Conservation (phyloP, 2,329 filamentous ascomycete species). For the Trichoderma brevicompactum region DNA sequence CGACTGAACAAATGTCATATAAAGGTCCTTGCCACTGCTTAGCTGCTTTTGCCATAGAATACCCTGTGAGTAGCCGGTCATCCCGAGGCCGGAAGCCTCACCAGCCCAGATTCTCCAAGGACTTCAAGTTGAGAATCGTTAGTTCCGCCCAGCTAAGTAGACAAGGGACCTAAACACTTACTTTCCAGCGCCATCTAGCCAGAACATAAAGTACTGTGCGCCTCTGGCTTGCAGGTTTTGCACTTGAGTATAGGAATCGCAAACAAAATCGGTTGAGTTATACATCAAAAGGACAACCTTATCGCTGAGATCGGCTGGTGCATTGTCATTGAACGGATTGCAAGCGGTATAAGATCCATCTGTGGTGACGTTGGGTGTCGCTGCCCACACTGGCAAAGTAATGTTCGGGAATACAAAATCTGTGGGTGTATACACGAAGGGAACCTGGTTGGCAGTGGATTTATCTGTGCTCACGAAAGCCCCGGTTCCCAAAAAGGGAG, state of each 20-base stretch:
- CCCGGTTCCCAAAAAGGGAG: slow-evolving; percentile 37
- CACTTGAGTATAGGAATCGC: slow-evolving; percentile 54
- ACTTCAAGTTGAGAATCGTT: not conserved
- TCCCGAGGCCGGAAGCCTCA: slow-evolving; percentile 41
- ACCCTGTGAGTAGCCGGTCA: slow-evolving; percentile 40
- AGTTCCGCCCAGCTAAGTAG: not conserved
- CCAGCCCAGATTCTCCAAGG: not conserved
- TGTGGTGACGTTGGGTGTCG: slow-evolving; percentile 52
- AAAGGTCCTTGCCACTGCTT: slow-evolving; percentile 1
- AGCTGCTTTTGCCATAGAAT: not conserved
- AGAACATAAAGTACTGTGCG: slow-evolving; percentile 64
- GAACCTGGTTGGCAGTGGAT: not conserved
- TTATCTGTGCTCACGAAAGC: not conserved
- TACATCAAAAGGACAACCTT: slow-evolving; percentile 64
- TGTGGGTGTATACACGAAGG: not conserved
- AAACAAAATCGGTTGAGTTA: slow-evolving; percentile 42
- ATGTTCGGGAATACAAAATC: not conserved
- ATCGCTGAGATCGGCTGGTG: slow-evolving; percentile 57
- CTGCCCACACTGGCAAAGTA: slow-evolving; percentile 53
- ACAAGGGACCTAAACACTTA: not conserved
- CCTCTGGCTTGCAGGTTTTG: slow-evolving; percentile 63
- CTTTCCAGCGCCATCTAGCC: slow-evolving; percentile 53
- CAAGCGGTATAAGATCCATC: slow-evolving; percentile 55
- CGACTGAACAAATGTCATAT: not conserved
- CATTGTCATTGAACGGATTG: slow-evolving; percentile 53